Percentiles rank a stretch among this genome's conserved stretches.
phyloP scores from a whole-genome alignment of 2,329 filamentous ascomycete genomes.

The Chaetomiaceae sp. region DNA sequence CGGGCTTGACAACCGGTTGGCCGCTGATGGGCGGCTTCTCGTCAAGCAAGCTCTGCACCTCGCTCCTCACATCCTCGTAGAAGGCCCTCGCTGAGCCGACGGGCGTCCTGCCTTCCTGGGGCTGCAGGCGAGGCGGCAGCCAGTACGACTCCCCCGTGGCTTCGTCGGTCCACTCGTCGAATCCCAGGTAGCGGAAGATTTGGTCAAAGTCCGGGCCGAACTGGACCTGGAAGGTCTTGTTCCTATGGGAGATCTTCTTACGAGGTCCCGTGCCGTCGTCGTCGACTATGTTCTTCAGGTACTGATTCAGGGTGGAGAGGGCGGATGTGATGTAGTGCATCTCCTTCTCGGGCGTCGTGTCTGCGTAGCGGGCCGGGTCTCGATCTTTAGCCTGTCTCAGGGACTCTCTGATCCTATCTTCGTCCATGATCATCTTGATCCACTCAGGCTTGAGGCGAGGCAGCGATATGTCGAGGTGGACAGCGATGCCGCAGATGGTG shows the following conservation, averaged over 20 bases:
- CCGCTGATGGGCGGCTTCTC: conserved; percentile 22
- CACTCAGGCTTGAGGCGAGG: conserved; percentile 44
- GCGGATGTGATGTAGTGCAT: conserved; percentile 40
- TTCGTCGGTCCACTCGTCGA: conserved; percentile 39
- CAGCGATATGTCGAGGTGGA: conserved; percentile 46
- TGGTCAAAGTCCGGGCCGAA: conserved; percentile 48
- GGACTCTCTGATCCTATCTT: conserved; percentile 39
- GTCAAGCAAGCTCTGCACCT: conserved; percentile 42
- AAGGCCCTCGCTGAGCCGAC: conserved; percentile 43
- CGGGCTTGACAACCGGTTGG: conserved; percentile 14
- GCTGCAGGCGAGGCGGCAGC: conserved; percentile 33
- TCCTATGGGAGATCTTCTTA: conserved; percentile 50
- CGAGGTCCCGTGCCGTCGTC: conserved; percentile 29
- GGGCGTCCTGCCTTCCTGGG: conserved; percentile 35
- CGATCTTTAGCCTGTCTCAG: conserved; percentile 30
- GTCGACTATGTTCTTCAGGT: conserved; percentile 47
- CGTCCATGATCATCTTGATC: conserved; percentile 43
- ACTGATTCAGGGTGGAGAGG: conserved; percentile 45
- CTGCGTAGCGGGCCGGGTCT: conserved; percentile 47
- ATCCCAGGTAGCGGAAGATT: conserved; percentile 48
- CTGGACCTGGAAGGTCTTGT: conserved; percentile 52
- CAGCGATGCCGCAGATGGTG: conserved; percentile 40
- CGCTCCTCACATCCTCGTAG: conserved; percentile 46
- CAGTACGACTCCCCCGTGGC: conserved; percentile 38
- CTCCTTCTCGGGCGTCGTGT: conserved; percentile 30